Conservation (phyloP, 2,329 filamentous ascomycete species). For the Stromatinia cepivora region DNA sequence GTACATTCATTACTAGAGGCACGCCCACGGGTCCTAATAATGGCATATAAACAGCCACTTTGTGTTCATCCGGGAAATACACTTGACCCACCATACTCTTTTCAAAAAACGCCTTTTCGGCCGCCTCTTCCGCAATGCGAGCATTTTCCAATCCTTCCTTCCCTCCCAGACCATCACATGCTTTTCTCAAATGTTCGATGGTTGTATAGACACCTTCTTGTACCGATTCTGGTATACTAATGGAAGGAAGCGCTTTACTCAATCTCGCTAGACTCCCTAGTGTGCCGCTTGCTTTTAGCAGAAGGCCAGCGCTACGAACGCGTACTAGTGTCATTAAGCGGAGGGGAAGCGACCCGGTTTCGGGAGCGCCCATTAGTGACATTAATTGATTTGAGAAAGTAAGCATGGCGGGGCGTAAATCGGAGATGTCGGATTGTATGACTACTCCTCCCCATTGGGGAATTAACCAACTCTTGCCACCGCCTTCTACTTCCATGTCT, state of each 20-base stretch:
- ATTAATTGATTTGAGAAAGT: slow-evolving; percentile 90
- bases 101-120: slow-evolving; percentile 94
- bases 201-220: slow-evolving; percentile 81
- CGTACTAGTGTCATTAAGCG: slow-evolving; percentile 81
- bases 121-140: slow-evolving; percentile 80
- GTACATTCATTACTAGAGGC: slow-evolving; percentile 76
- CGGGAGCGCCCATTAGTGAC: slow-evolving; percentile 80
- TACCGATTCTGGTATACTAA: slow-evolving; percentile 85
- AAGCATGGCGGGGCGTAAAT: slow-evolving; percentile 76
- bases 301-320: slow-evolving; percentile 80
- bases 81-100: slow-evolving; percentile 99
- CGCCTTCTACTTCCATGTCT: slow-evolving; percentile 51
- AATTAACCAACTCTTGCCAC: slow-evolving; percentile 76
- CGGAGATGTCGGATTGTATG: slow-evolving; percentile 58
- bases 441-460: slow-evolving; percentile 89
- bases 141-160: slow-evolving; percentile 75
- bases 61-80: slow-evolving; percentile 98
- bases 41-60: slow-evolving; percentile 92
- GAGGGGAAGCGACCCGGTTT: slow-evolving; percentile 79
- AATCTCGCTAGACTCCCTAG: slow-evolving; percentile 90
- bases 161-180: slow-evolving; percentile 69
- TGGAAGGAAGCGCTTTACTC: slow-evolving; percentile 79
- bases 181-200: slow-evolving; percentile 72
- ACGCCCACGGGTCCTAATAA: slow-evolving; percentile 88
- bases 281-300: slow-evolving; percentile 88